Conservation (phyloP, 441 rosid species). For the Gossypium schwendimanii region DNA sequence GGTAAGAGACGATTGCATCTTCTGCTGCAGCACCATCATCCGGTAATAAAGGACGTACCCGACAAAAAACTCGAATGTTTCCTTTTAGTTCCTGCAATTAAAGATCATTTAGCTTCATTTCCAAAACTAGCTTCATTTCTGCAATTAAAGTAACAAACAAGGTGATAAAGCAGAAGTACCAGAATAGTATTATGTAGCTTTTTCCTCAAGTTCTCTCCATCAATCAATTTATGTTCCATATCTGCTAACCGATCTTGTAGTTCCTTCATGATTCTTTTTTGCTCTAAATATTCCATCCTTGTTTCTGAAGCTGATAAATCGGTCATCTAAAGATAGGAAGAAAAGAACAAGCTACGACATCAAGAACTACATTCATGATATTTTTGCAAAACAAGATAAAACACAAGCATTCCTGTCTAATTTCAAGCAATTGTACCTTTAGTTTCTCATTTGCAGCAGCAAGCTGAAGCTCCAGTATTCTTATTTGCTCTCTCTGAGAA, state of each 20-base stretch:
- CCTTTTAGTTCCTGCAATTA: slow-evolving; percentile 83
- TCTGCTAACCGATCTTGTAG: slow-evolving; percentile 61
- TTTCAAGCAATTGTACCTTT: slow-evolving; percentile 40
- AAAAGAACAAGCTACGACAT: neutral
- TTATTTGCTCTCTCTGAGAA: slow-evolving; percentile 67
- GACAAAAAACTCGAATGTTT: slow-evolving; percentile 88
- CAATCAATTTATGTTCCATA: slow-evolving; percentile 50
- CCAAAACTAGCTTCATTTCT: neutral
- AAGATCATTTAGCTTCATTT: slow-evolving; percentile 7
- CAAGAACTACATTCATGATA: neutral
- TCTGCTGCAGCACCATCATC: slow-evolving; percentile 71
- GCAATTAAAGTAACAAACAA: neutral
- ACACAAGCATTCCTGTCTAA: neutral
- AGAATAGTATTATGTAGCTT: slow-evolving; percentile 88
- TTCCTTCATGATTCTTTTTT: slow-evolving; percentile 32
- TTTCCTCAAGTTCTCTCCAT: slow-evolving; percentile 80
- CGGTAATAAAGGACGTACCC: slow-evolving; percentile 82
- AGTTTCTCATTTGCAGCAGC: slow-evolving; percentile 71
- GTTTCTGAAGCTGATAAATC: slow-evolving; percentile 52
- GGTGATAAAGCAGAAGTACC: slow-evolving; percentile 32
- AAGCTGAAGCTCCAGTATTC: slow-evolving; percentile 52
- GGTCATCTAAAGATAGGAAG: slow-evolving; percentile 34
- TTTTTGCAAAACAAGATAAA: neutral
- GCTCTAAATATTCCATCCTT: slow-evolving; percentile 50
- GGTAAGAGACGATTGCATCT: slow-evolving; percentile 54